Conservation (phyloP, 768 basidiomycete species). For the Mycena latifolia region DNA sequence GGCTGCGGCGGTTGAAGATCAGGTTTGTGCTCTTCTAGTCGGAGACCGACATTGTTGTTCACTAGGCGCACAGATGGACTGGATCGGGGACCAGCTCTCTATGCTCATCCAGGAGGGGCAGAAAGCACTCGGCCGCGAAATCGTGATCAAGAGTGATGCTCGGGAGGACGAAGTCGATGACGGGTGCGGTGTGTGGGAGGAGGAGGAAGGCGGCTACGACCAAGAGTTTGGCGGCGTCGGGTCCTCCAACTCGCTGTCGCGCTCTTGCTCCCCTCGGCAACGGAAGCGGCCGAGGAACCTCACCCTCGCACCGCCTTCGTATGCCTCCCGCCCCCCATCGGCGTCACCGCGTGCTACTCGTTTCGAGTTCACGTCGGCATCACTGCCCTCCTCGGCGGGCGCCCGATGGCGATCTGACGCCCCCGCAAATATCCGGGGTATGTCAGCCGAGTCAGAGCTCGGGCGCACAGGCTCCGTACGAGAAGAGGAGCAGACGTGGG, state of each 20-base stretch:
- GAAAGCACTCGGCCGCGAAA: constrained; percentile 79
- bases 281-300: constrained; percentile 35
- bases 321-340: constrained; percentile 43
- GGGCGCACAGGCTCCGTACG: constrained; percentile 38
- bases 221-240: constrained; percentile 30
- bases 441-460: constrained; percentile 50
- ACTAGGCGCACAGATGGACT: constrained; percentile 71
- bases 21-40: constrained; percentile 47
- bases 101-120: constrained; percentile 84
- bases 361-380: constrained; percentile 46
- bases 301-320: constrained; percentile 35
- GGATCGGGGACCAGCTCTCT: constrained; percentile 80
- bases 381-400: constrained; percentile 34
- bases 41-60: background rate
- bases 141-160: constrained; percentile 82
- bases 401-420: constrained; percentile 32
- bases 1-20: constrained; percentile 56
- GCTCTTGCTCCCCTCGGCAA: constrained; percentile 41
- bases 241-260: constrained; percentile 33
- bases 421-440: constrained; percentile 40
- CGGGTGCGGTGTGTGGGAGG: constrained; percentile 81
- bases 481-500: constrained; percentile 66
- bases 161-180: constrained; percentile 85
- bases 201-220: constrained; percentile 57
- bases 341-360: constrained; percentile 49